A percentile compares a stretch with the other conserved stretches of the same genome.
phyloP scores from a whole-genome alignment of 345 rosid genomes.

The Salix koriyanagi region DNA sequence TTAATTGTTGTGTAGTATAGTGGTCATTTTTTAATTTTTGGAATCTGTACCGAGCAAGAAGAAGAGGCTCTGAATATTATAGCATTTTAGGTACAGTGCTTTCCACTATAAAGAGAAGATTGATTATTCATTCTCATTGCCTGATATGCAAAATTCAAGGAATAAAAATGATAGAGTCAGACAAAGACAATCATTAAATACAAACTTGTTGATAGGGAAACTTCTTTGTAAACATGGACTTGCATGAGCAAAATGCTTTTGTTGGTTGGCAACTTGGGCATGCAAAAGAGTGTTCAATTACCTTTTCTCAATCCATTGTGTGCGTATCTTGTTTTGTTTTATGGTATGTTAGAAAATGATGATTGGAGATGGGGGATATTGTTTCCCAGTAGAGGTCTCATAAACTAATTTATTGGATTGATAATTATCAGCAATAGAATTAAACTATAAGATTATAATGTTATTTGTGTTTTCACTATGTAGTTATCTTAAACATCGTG shows the following conservation, averaged over 20 bases:
- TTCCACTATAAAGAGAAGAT: neutral
- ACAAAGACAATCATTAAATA: neutral
- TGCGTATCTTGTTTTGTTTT: neutral
- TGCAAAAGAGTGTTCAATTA: neutral
- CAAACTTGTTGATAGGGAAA: neutral
- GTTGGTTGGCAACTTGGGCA: neutral
- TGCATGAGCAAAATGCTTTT: neutral
- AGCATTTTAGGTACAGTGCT: neutral
- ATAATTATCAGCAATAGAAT: neutral
- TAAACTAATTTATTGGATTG: slow-evolving; percentile 4
- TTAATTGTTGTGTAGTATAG: neutral
- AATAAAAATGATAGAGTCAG: neutral
- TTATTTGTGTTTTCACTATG: slow-evolving; percentile 27
- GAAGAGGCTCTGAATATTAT: neutral
- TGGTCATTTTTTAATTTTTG: neutral
- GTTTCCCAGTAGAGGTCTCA: neutral
- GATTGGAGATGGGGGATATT: neutral
- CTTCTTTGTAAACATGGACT: neutral
- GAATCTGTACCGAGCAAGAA: neutral
- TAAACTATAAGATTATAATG: slow-evolving; percentile 4
- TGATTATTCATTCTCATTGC: neutral
- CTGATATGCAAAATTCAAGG: neutral
- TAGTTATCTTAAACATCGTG: slow-evolving; percentile 83
- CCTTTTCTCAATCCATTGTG: neutral
- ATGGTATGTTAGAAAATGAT: neutral